Percentiles rank a stretch among this genome's conserved stretches.
These are phyloP conservation scores for Aegilops tauschii DNA, from an alignment of 176 grass and related monocot genomes.

Conservation along the genomic window DNA sequence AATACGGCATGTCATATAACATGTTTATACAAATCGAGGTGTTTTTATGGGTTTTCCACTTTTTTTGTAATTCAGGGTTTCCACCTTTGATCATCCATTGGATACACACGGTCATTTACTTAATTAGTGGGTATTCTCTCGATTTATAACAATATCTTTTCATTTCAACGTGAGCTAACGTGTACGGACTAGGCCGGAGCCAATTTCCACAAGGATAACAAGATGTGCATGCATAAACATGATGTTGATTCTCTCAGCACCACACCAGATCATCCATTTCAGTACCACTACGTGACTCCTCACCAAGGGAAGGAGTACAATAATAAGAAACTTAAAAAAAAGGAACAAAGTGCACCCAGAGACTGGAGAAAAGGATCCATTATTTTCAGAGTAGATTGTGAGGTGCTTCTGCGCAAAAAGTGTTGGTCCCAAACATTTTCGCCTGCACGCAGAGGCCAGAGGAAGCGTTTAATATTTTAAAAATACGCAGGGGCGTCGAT, in stretches of 20 bases:
- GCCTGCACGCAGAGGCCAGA: not conserved
- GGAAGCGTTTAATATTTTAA: not conserved
- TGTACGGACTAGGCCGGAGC: not conserved
- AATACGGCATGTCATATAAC: not conserved
- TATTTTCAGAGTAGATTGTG: not conserved
- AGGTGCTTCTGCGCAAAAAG: not conserved
- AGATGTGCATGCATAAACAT: not conserved
- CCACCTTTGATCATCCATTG: not conserved
- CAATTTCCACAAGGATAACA: not conserved
- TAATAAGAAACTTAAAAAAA: not conserved
- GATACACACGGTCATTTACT: not conserved
- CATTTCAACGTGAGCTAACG: not conserved
- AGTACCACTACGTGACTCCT: not conserved
- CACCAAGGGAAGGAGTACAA: not conserved
- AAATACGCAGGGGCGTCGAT: accelerated
- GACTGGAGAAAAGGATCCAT: not conserved
- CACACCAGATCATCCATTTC: not conserved
- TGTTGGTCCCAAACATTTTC: not conserved
- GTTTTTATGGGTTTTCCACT: not conserved
- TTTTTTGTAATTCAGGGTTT: not conserved
- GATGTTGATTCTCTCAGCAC: not conserved
- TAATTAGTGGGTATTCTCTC: not conserved
- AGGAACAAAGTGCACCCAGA: not conserved
- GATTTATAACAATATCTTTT: not conserved
- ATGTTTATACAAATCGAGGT: not conserved